phyloP scores from a whole-genome alignment of 169 alveolate species.

The Miamiensis avidus region DNA sequence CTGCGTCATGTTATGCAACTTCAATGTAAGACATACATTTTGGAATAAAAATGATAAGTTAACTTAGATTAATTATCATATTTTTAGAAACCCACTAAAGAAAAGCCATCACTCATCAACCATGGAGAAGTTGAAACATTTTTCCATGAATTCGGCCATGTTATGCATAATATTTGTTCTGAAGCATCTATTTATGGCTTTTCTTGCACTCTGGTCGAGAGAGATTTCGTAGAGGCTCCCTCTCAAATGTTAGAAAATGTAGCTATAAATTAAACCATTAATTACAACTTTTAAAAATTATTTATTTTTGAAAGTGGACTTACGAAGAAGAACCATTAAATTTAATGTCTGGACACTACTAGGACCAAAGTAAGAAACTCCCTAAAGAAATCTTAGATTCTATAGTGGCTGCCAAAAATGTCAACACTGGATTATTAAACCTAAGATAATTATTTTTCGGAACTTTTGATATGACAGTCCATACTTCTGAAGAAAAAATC shows the following conservation, averaged over 20 bases:
- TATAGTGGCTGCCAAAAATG: not conserved
- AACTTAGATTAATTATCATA: not conserved
- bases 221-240: constrained; percentile 42
- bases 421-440: not conserved
- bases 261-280: too few relatives aligned
- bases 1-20: not conserved
- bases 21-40: not conserved
- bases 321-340: not conserved
- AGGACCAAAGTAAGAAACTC: not conserved
- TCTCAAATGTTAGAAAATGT: constrained; percentile 34
- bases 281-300: too few relatives aligned
- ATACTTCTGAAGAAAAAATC: not conserved
- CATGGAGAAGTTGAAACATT: constrained; percentile 41
- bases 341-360: not conserved
- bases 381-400: not conserved
- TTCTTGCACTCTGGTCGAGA: constrained; percentile 12
- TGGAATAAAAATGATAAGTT: too few relatives aligned
- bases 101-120: constrained; percentile 28
- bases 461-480: not conserved
- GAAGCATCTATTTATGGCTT: constrained; percentile 13
- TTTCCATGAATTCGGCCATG: constrained; percentile 44
- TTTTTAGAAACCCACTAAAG: constrained; percentile 2
- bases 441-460: not conserved
- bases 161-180: constrained; percentile 41
- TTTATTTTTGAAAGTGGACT: not conserved